Evolutionary conservation across 345 rosid genomes (phyloP).

Genomic region (Eucalyptus polybractea): DNA sequence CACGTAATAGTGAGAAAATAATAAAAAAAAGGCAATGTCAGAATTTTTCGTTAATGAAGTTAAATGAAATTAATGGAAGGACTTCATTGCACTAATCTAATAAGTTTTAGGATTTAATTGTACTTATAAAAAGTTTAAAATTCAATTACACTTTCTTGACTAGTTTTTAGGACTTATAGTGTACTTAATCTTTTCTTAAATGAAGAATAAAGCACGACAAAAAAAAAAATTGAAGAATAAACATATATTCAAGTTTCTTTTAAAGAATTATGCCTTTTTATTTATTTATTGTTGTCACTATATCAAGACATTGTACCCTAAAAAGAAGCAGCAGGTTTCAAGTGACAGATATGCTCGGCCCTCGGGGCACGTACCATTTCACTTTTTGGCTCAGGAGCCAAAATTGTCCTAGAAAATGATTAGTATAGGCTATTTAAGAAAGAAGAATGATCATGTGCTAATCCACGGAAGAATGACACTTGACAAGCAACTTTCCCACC

Average conservation of each 20-base stretch:
- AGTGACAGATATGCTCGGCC: neutral
- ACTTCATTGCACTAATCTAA: too few species aligned
- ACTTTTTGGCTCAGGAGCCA: neutral
- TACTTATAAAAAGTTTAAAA: too few species aligned
- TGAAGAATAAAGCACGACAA: too few species aligned
- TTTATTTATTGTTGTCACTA: neutral
- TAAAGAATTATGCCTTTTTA: neutral
- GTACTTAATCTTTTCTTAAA: too few species aligned
- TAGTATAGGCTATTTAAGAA: neutral
- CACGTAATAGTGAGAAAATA: too few species aligned
- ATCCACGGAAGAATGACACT: neutral
- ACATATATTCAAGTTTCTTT: too few species aligned
- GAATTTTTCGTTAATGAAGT: too few species aligned
- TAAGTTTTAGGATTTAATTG: fast-evolving
- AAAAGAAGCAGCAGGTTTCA: neutral
- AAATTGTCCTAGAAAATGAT: neutral
- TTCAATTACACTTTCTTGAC: too few species aligned
- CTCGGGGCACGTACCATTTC: neutral
- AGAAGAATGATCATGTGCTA: neutral
- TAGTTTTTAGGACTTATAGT: too few species aligned
- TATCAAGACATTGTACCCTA: neutral
- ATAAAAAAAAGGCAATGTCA: too few species aligned
- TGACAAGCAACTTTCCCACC: neutral
- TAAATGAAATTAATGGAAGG: too few species aligned
- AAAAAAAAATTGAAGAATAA: too few species aligned